Percentiles rank a stretch among this genome's conserved stretches.
Evolutionary conservation across 192 early-diverging fungal genomes (phyloP).

Genomic region (Backusella psychrophila): DNA sequence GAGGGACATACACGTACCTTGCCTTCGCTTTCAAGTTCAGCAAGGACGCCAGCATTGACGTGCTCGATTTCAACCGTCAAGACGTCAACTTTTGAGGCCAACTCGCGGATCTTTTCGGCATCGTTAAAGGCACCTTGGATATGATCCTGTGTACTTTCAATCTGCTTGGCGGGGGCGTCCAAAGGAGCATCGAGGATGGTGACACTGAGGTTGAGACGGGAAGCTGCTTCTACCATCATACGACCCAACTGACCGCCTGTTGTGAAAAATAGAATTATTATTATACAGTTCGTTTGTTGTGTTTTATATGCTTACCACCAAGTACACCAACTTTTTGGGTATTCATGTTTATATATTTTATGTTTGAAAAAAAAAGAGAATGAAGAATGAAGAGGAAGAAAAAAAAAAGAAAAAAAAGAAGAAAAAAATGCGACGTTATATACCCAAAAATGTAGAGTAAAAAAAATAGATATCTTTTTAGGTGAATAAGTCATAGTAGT

Average conservation of each 20-base stretch:
- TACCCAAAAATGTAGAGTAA: not conserved
- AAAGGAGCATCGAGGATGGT: conserved; percentile 77
- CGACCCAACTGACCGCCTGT: conserved; percentile 95
- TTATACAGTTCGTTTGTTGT: not conserved
- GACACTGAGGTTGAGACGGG: conserved; percentile 83
- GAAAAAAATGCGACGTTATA: not conserved
- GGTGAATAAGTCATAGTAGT: not conserved
- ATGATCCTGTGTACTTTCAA: conserved; percentile 64
- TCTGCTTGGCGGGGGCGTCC: conserved; percentile 85
- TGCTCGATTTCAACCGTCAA: conserved; percentile 99
- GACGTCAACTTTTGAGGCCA: conserved; percentile 75
- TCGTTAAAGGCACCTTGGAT: conserved; percentile 87
- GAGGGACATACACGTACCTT: conserved; percentile 72
- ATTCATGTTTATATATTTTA: conserved; percentile 34
- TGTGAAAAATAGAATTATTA: conserved; percentile 41
- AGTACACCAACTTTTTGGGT: conserved; percentile 53
- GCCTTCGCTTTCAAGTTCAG: conserved; percentile 55
- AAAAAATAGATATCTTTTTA: not conserved
- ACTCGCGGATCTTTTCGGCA: conserved; percentile 65
- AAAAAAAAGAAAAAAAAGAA: not conserved
- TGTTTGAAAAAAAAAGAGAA: conserved; percentile 2
- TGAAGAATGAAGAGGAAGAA: not conserved
- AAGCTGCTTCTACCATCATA: conserved; percentile 96
- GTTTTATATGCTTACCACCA: conserved; percentile 35
- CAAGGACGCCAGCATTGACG: conserved; percentile 69